Evolutionary conservation across 805 yeast genomes (phyloP).

Genomic region (Yamadazyma laniorum): DNA sequence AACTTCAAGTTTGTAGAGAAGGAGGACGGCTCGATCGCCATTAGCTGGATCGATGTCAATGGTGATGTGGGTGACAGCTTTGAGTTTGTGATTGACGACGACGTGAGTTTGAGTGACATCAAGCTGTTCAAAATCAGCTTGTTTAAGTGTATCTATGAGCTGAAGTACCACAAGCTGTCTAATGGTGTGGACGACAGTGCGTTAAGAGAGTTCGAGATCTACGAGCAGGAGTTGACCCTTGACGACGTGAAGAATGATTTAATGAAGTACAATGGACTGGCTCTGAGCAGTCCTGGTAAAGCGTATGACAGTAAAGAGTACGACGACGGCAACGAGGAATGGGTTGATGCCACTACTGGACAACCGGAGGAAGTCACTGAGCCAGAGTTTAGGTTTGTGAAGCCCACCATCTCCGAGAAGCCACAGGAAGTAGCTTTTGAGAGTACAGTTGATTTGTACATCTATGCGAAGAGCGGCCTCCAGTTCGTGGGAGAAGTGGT

Average conservation of each 20-base stretch:
- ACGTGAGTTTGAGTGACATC: conserved; percentile 53
- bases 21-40: conserved; percentile 50
- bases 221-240: conserved; percentile 22
- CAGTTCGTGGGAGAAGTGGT: not conserved
- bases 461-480: not conserved
- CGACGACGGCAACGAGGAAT: not conserved
- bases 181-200: conserved; percentile 27
- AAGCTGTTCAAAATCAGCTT: conserved; percentile 61
- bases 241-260: conserved; percentile 20
- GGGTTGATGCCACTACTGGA: not conserved
- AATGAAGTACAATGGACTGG: conserved; percentile 1
- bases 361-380: not conserved
- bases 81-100: conserved; percentile 71
- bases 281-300: not conserved
- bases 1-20: conserved; percentile 52
- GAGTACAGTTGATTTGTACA: not conserved
- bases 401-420: not conserved
- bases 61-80: conserved; percentile 87
- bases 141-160: conserved; percentile 71
- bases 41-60: conserved; percentile 77
- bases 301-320: not conserved
- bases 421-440: not conserved
- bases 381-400: not conserved
- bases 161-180: conserved; percentile 41
- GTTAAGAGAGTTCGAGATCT: conserved; percentile 54